Evolutionary conservation across 1,284 basidiomycete species (phyloP).

Genomic region (Malassezia cuniculi): DNA sequence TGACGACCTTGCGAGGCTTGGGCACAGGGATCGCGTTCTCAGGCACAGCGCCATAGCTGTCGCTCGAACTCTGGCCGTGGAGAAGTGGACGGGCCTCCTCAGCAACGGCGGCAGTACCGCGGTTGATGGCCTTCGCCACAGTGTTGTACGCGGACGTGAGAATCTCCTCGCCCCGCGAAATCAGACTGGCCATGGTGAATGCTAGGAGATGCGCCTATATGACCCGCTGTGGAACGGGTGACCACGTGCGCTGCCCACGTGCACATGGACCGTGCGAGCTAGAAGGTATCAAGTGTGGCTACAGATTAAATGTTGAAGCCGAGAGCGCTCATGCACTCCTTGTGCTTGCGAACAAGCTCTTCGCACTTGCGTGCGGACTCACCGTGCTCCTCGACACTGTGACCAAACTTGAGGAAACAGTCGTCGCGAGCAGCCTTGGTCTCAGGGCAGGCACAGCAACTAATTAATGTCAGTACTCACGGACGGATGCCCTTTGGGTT

Average conservation of each 20-base stretch:
- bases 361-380: conserved; percentile 66
- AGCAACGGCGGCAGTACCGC: no score
- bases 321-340: conserved; percentile 70
- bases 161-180: no score
- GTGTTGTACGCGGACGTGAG: no score
- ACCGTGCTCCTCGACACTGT: conserved; percentile 50
- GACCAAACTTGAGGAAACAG: conserved; percentile 65
- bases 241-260: no score
- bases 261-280: no score
- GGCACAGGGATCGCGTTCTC: conserved; percentile 21
- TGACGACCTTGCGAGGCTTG: conserved; percentile 49
- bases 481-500: conserved; percentile 84
- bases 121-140: no score
- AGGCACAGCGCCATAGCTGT: conserved; percentile 13
- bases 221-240: no score
- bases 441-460: conserved; percentile 85
- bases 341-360: conserved; percentile 64
- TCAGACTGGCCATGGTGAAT: no score
- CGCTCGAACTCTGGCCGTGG: conserved; percentile 7
- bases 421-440: conserved; percentile 82
- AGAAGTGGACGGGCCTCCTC: conserved; percentile 10
- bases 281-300: no score
- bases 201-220: no score
- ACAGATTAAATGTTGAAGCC: conserved; percentile 40
- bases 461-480: conserved; percentile 47